Conservation (phyloP, 2,329 filamentous ascomycete species). For the Ceratocystis colombiana region DNA sequence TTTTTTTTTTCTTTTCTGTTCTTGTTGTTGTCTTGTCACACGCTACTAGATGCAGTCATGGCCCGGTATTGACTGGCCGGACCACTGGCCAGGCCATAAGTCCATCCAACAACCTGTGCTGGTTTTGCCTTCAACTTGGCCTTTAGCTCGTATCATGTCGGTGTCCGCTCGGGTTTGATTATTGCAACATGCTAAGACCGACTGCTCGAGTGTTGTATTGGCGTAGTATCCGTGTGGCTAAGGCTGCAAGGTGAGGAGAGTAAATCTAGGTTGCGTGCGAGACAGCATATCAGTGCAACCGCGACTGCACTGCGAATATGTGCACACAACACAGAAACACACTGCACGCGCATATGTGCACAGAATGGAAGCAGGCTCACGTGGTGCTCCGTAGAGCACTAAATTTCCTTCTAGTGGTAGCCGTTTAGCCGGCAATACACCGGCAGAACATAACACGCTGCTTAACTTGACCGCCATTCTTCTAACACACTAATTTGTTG, state of each 20-base stretch:
- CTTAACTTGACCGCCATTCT: conserved; percentile 10
- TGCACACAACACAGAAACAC: too few relatives aligned
- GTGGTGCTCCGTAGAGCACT: too few relatives aligned
- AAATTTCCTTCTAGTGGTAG: too few relatives aligned
- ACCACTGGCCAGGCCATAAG: neutral
- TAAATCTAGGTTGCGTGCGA: too few relatives aligned
- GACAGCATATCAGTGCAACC: too few relatives aligned
- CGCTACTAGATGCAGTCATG: neutral
- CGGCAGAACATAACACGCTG: neutral
- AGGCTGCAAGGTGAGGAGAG: too few relatives aligned
- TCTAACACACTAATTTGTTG: neutral
- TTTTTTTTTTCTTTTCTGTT: neutral
- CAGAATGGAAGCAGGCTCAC: too few relatives aligned
- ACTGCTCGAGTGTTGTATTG: too few relatives aligned
- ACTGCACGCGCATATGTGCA: too few relatives aligned
- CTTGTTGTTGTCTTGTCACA: neutral
- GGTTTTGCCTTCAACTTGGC: neutral
- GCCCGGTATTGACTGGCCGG: neutral
- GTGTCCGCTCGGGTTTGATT: neutral
- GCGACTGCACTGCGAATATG: too few relatives aligned
- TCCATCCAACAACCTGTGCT: neutral
- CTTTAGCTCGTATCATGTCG: neutral
- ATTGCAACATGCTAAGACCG: too few relatives aligned
- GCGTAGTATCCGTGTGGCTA: too few relatives aligned
- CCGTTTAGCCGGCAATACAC: neutral